Evolutionary conservation across 176 grass and related monocot species (phyloP).

Genomic region (Eragrostis nindensis): DNA sequence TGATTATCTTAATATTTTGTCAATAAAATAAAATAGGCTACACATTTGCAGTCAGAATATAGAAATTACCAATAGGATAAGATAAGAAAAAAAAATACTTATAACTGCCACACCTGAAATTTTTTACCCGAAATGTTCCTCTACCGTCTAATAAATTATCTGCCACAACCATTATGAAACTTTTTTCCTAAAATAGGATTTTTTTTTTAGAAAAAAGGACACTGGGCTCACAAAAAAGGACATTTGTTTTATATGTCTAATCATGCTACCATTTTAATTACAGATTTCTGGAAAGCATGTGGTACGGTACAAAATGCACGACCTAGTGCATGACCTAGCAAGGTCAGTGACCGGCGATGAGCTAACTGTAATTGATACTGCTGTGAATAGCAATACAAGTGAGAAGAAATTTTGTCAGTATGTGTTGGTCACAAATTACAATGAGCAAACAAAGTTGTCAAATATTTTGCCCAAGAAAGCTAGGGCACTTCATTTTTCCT

Average conservation of each 20-base stretch:
- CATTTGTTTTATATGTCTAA: neutral
- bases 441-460: neutral
- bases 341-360: neutral
- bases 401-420: neutral
- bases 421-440: neutral
- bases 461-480: neutral
- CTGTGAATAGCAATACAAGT: neutral
- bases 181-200: too few species aligned
- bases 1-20: too few species aligned
- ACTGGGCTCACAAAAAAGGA: too few species aligned
- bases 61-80: too few species aligned
- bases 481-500: constrained; percentile 29
- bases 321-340: constrained; percentile 15
- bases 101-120: too few species aligned
- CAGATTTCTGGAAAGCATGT: neutral
- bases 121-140: too few species aligned
- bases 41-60: too few species aligned
- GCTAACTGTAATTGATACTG: neutral
- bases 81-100: too few species aligned
- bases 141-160: too few species aligned
- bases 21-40: too few species aligned
- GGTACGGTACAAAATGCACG: neutral
- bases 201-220: too few species aligned
- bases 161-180: too few species aligned
- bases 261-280: neutral